Percentiles rank a stretch among this genome's conserved stretches.
Evolutionary conservation across 2,329 filamentous ascomycete genomes (phyloP).

Genomic region (Fusarium subglutinans): DNA sequence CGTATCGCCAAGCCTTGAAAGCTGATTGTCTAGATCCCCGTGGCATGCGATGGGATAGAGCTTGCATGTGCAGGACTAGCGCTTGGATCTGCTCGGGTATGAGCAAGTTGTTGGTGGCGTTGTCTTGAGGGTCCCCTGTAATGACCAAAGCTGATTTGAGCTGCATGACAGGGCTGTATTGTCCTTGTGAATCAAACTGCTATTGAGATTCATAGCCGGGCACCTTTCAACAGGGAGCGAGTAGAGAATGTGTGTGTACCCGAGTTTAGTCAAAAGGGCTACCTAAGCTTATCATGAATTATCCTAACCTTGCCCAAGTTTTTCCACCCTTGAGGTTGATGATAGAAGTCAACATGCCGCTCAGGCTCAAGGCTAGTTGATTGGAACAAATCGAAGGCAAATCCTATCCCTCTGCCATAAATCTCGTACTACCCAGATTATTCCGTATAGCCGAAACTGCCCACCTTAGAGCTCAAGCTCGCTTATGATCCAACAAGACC

Average conservation of each 20-base stretch:
- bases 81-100: slow-evolving; percentile 1
- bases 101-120: slow-evolving; percentile 8
- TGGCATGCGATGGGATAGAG: background rate
- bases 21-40: background rate
- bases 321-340: accelerated
- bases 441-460: accelerated
- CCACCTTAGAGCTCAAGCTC: background rate
- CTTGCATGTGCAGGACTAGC: background rate
- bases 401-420: background rate
- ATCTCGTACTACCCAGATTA: too few relatives aligned
- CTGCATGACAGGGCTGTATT: accelerated
- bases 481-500: background rate
- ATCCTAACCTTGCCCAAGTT: background rate
- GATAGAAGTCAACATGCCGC: background rate
- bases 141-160: background rate
- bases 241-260: background rate
- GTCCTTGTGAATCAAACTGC: background rate
- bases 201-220: background rate
- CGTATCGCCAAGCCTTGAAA: background rate
- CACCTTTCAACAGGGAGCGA: background rate
- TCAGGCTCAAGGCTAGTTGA: background rate
- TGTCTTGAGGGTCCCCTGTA: background rate
- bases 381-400: accelerated
- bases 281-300: too few relatives aligned
- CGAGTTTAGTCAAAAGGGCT: background rate